Base-by-base conservation (phyloP, 2,329 filamentous ascomycete species). In the Ceratocystis eucalypticola region DNA sequence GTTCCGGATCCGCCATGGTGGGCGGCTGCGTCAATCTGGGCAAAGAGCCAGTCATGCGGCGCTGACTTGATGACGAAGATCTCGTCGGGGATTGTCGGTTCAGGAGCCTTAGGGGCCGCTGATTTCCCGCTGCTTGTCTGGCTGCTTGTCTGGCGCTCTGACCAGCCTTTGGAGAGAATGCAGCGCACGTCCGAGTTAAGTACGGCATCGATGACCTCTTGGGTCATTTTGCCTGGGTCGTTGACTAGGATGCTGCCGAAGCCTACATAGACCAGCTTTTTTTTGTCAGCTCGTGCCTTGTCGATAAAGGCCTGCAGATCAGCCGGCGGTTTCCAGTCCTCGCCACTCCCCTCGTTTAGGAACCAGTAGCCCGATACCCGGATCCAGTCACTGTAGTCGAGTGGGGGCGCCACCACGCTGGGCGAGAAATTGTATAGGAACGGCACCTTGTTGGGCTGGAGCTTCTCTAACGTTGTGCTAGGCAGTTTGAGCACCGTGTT, bases 351-450 rank as follows among this genome's bases (percentile, higher is more conserved):
- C 74, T 96, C 93, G 70, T 96, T 88, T 62, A 99, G 77, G 75
- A 99, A 97, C 94, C 94, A 99, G 77, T 99, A 97, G 0, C 94
- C 94, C 0, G 94, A 97, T 6, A 97, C 90, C 55, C 91, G 85
- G 74, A 99, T 94, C 94, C 94, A 99, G 75, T 97, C 94, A 53
- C 90, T 93, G 76, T 92, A 99, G 76, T 99, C 94, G 1, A 96
- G 80, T 17, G 94, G 94, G 33, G 92, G 93, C 1, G 89, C 85
- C n/a, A 99, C 94, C 12, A 99, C 94, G 10, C 85, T 88, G 0
- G 92, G 91, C 66, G 90, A 96, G 75, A 96, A 97, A 76, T 96
- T 97, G 79, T 99, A 99, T 59, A 99, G 76, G 75, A 99, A 99
- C 0, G 94, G 94, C n/a, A 96, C 91, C 74, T 96, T 95, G 78